A percentile compares a stretch with the other conserved stretches of the same genome.
Evolutionary conservation across 805 yeast species (phyloP).

Genomic region (Lachancea meyersii): DNA sequence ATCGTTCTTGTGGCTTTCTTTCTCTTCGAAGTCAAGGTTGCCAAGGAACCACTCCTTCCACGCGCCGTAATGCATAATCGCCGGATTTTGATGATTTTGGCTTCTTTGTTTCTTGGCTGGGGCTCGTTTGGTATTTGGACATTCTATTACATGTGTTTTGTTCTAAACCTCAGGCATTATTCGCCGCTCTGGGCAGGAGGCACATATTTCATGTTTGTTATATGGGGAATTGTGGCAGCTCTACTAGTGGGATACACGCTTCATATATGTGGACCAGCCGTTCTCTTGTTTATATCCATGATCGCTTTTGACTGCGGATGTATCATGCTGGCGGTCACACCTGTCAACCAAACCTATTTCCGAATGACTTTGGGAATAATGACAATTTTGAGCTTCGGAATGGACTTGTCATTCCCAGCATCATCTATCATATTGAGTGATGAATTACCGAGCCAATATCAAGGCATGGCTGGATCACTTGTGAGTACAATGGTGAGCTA

Average conservation of each 20-base stretch:
- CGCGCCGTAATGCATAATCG: constrained; percentile 39
- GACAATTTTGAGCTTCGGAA: constrained; percentile 58
- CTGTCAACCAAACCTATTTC: constrained; percentile 56
- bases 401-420: constrained; percentile 76
- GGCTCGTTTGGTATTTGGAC: constrained; percentile 71
- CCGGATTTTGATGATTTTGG: constrained; percentile 41
- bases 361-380: constrained; percentile 49
- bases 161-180: constrained; percentile 45
- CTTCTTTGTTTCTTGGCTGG: constrained; percentile 60
- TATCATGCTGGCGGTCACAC: constrained; percentile 48
- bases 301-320: constrained; percentile 50
- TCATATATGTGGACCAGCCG: constrained; percentile 42
- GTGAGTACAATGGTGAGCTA: constrained; percentile 67
- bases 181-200: constrained; percentile 43
- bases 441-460: constrained; percentile 53
- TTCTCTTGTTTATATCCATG: constrained; percentile 46
- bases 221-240: constrained; percentile 54
- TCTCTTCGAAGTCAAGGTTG: constrained; percentile 41
- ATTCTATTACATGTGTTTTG: constrained; percentile 52
- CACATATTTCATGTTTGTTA: constrained; percentile 40
- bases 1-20: constrained; percentile 41
- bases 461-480: constrained; percentile 74
- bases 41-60: constrained; percentile 51
- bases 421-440: constrained; percentile 59
- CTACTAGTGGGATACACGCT: constrained; percentile 45